Evolutionary conservation across 345 rosid species (phyloP).

Genomic region (Rubroshorea leprosula): DNA sequence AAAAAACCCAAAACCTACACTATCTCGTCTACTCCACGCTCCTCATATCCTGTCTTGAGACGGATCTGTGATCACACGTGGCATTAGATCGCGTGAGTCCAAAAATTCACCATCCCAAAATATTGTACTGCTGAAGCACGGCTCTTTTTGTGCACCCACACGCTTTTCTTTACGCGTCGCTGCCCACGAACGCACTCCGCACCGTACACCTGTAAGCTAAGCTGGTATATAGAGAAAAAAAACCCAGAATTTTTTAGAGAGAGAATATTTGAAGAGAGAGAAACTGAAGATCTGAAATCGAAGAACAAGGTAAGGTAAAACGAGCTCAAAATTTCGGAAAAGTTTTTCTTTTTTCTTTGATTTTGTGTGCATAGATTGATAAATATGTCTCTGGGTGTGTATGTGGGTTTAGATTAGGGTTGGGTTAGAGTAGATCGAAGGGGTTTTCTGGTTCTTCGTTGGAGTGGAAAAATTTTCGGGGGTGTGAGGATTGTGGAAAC

Average conservation of each 20-base stretch:
- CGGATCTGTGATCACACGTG: too few species aligned
- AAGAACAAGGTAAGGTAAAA: slow-evolving; percentile 18
- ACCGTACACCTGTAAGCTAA: slow-evolving; percentile 46
- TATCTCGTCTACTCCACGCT: too few species aligned
- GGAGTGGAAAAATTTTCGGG: neutral
- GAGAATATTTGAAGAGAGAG: slow-evolving; percentile 29
- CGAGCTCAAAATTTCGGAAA: slow-evolving; percentile 9
- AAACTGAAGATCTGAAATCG: slow-evolving; percentile 26
- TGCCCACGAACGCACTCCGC: slow-evolving; percentile 17
- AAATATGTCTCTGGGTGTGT: neutral
- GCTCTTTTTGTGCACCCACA: slow-evolving; percentile 27
- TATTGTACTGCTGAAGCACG: slow-evolving; percentile 21
- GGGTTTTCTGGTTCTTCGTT: neutral
- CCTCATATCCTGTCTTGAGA: too few species aligned
- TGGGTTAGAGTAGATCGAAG: slow-evolving; percentile 12
- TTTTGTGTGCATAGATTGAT: neutral
- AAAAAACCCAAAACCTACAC: too few species aligned
- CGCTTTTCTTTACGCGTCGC: slow-evolving; percentile 18
- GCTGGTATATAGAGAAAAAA: slow-evolving; percentile 17
- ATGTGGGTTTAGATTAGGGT: neutral
- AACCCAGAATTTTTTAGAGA: slow-evolving; percentile 11
- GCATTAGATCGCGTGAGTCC: slow-evolving; percentile 16
- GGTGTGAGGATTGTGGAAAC: neutral
- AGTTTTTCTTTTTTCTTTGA: neutral
- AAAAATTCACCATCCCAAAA: neutral